Evolutionary conservation across 2,329 filamentous ascomycete species (phyloP).

Genomic region (Fusarium irregulare): DNA sequence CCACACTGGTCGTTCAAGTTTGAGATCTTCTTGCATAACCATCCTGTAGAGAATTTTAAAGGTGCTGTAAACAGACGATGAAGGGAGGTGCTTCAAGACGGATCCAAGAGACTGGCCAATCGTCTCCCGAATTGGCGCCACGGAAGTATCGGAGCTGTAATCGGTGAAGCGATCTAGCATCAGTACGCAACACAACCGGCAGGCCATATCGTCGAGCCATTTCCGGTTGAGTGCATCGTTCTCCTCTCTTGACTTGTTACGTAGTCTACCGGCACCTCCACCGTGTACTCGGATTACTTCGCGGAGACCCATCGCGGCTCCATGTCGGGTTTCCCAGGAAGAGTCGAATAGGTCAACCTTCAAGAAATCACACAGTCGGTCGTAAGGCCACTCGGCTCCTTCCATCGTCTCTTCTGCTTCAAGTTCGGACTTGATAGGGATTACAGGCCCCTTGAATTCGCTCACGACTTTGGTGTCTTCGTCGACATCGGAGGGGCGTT

Average conservation of each 20-base stretch:
- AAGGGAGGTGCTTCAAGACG: slow-evolving; percentile 83
- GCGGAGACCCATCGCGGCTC: slow-evolving; percentile 92
- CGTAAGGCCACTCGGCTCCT: slow-evolving; percentile 91
- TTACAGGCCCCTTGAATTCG: slow-evolving; percentile 88
- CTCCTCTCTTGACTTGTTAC: slow-evolving; percentile 74
- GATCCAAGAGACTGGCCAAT: slow-evolving; percentile 94
- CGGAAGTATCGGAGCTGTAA: slow-evolving; percentile 96
- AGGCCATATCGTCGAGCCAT: slow-evolving; percentile 96
- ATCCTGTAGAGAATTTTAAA: slow-evolving; percentile 88
- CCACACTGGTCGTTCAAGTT: slow-evolving; percentile 81
- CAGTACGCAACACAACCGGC: slow-evolving; percentile 91
- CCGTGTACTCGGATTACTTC: slow-evolving; percentile 95
- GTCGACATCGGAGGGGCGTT: slow-evolving; percentile 80
- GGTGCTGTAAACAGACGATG: slow-evolving; percentile 82
- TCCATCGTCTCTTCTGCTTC: slow-evolving; percentile 81
- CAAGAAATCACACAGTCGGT: slow-evolving; percentile 92
- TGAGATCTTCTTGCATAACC: slow-evolving; percentile 89
- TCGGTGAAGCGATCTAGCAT: slow-evolving; percentile 98
- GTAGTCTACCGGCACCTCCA: slow-evolving; percentile 81
- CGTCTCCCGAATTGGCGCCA: slow-evolving; percentile 94
- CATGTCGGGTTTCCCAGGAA: slow-evolving; percentile 95
- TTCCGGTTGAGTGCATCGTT: slow-evolving; percentile 83
- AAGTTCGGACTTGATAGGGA: slow-evolving; percentile 87
- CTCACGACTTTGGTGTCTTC: slow-evolving; percentile 93
- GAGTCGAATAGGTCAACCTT: slow-evolving; percentile 93